A percentile compares a stretch with the other conserved stretches of the same genome.
Conservation (phyloP, 2,329 filamentous ascomycete species). For the Fusarium brevicatenulatum region DNA sequence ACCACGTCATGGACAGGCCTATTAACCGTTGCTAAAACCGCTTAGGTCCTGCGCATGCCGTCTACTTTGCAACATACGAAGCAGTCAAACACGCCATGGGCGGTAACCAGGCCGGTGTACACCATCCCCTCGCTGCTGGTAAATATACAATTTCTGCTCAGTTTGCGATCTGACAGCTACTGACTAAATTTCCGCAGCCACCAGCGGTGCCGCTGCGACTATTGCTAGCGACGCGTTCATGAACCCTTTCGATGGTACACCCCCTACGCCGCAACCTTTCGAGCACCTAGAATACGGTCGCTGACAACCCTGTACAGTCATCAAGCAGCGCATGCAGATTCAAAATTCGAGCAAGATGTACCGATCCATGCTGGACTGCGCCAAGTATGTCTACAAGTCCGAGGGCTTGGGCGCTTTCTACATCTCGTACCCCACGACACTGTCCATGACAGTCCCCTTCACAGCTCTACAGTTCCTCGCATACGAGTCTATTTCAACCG, state of each 20-base stretch:
- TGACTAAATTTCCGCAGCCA: conserved; percentile 64
- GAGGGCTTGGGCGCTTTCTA: conserved; percentile 96
- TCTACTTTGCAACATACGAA: conserved; percentile 99
- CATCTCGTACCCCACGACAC: conserved; percentile 95
- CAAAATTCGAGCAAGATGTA: conserved; percentile 91
- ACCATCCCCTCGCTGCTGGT: conserved; percentile 95
- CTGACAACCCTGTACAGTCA: conserved; percentile 68
- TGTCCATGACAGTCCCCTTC: conserved; percentile 99
- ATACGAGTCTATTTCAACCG: conserved; percentile 95
- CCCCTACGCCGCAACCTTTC: conserved; percentile 46
- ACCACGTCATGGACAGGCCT: neutral
- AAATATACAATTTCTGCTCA: conserved; percentile 45
- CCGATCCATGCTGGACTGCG: conserved; percentile 86
- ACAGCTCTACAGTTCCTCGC: conserved; percentile 97
- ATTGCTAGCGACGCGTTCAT: conserved; percentile 98
- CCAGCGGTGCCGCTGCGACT: conserved; percentile 92
- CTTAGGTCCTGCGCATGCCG: conserved; percentile 91
- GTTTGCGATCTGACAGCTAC: neutral
- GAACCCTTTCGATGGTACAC: conserved; percentile 97
- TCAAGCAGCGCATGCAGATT: conserved; percentile 99
- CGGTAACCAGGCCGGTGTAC: conserved; percentile 85
- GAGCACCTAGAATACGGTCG: neutral
- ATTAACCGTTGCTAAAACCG: conserved; percentile 14
- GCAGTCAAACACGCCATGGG: conserved; percentile 96
- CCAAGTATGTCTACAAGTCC: conserved; percentile 83